Conservation (phyloP, 768 basidiomycete species). For the Phanerochaete sordida region DNA sequence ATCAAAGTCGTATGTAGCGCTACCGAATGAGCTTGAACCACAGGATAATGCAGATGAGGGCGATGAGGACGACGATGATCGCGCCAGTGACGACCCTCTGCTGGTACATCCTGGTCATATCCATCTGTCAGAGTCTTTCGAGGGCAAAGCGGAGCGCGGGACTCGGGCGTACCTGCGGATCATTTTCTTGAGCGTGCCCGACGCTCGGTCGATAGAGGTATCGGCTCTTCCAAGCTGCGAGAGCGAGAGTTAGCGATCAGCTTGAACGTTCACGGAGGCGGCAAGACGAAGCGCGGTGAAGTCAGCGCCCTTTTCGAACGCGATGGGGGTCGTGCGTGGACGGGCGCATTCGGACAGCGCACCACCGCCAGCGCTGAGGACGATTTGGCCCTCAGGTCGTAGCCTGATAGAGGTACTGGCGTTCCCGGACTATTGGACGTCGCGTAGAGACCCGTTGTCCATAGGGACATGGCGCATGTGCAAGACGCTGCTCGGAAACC, state of each 20-base stretch:
- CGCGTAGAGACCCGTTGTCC: too few species aligned
- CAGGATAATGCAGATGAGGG: constrained; percentile 78
- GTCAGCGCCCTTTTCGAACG: too few species aligned
- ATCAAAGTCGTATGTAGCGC: neutral
- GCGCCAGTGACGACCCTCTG: constrained; percentile 85
- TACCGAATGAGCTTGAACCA: constrained; percentile 70
- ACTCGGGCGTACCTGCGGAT: constrained; percentile 71
- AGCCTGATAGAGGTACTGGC: too few species aligned
- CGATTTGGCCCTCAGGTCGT: too few species aligned
- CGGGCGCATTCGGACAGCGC: too few species aligned
- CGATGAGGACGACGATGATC: constrained; percentile 80
- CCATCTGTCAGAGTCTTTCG: constrained; percentile 21
- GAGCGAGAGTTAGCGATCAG: neutral
- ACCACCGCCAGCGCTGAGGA: too few species aligned
- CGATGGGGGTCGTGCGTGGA: too few species aligned
- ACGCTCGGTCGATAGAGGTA: constrained; percentile 84
- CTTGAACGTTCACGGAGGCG: neutral
- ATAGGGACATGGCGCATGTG: too few species aligned
- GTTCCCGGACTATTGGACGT: too few species aligned
- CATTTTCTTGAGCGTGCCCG: constrained; percentile 93
- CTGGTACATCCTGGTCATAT: constrained; percentile 84
- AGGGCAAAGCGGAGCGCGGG: constrained; percentile 4
- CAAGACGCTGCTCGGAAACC: too few species aligned
- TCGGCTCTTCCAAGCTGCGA: constrained; percentile 81
- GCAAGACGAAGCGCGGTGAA: neutral